phyloP scores from a whole-genome alignment of 2,329 filamentous ascomycete species.

The Hypoxylon sp. region DNA sequence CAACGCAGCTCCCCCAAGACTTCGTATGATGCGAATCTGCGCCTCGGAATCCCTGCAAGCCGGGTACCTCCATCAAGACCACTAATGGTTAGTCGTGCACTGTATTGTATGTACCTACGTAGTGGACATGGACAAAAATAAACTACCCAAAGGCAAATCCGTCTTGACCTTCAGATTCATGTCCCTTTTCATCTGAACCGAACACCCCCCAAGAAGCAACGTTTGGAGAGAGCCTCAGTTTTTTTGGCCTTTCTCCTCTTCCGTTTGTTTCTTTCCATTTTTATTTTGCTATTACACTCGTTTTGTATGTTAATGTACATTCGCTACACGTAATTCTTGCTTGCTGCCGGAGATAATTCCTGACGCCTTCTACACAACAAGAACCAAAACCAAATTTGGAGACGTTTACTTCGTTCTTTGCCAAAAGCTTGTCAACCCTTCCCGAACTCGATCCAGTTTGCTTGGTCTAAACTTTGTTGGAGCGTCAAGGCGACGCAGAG shows the following conservation, averaged over 20 bases:
- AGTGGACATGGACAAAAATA: slow-evolving; percentile 37
- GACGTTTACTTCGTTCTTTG: slow-evolving; percentile 19
- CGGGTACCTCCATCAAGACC: slow-evolving; percentile 10
- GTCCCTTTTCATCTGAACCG: slow-evolving; percentile 36
- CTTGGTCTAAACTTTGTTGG: slow-evolving; percentile 1
- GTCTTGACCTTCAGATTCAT: slow-evolving; percentile 23
- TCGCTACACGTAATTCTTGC: slow-evolving; percentile 35
- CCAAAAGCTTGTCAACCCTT: slow-evolving; percentile 15
- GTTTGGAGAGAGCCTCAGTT: slow-evolving; percentile 35
- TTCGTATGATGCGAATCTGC: slow-evolving; percentile 35
- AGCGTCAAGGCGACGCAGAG: slow-evolving; percentile 25
- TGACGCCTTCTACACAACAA: slow-evolving; percentile 8
- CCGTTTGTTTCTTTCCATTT: slow-evolving; percentile 35
- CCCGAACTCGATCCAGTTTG: slow-evolving; percentile 5
- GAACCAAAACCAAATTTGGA: slow-evolving; percentile 5
- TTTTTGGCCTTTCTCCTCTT: slow-evolving; percentile 36
- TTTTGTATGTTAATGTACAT: slow-evolving; percentile 38
- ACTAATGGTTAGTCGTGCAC: slow-evolving; percentile 22
- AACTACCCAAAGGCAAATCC: slow-evolving; percentile 31
- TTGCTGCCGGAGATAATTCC: slow-evolving; percentile 16
- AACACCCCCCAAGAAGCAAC: slow-evolving; percentile 24
- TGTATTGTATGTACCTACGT: slow-evolving; percentile 26
- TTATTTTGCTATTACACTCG: slow-evolving; percentile 41
- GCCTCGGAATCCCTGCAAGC: slow-evolving; percentile 29
- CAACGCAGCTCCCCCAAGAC: slow-evolving; percentile 30